Conservation (phyloP, 352 stramenopile genomes). For the Pythium myriotylum region DNA sequence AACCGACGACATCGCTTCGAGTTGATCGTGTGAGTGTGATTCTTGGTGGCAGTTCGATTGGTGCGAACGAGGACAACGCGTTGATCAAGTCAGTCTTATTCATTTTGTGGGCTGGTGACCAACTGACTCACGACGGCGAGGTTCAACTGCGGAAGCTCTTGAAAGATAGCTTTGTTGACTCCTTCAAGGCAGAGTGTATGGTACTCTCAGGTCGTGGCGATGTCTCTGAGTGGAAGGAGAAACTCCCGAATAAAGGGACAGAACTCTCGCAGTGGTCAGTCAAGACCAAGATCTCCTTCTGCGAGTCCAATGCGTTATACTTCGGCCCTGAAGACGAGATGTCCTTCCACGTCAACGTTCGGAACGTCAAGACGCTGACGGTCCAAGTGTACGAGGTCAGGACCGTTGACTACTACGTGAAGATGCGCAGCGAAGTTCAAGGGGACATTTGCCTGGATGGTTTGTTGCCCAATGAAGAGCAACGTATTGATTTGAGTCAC, state of each 20-base stretch:
- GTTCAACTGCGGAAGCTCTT: conserved; percentile 4
- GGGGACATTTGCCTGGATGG: conserved; percentile 60
- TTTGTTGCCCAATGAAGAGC: conserved; percentile 57
- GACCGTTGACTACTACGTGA: conserved; percentile 57
- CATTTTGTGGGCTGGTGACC: conserved; percentile 1
- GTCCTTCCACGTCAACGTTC: conserved; percentile 39
- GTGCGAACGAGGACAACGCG: background rate
- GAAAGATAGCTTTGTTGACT: conserved; percentile 7
- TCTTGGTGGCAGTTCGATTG: background rate
- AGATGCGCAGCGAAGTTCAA: conserved; percentile 46
- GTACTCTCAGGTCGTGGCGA: conserved; percentile 12
- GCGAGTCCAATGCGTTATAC: conserved; percentile 45
- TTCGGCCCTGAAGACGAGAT: conserved; percentile 47
- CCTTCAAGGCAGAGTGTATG: conserved; percentile 22
- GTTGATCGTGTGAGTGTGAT: conserved; percentile 1
- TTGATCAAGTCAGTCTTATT: conserved; percentile 15
- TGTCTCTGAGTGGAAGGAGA: conserved; percentile 33
- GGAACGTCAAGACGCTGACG: conserved; percentile 54
- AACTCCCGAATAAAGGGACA: conserved; percentile 30
- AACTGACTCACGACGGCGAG: conserved; percentile 12
- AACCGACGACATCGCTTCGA: conserved; percentile 5
- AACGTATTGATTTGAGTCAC: conserved; percentile 50
- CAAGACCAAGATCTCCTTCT: conserved; percentile 43
- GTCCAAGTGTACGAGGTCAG: conserved; percentile 68
- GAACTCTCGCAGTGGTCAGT: conserved; percentile 27